Base-by-base conservation (phyloP, 495 filamentous ascomycete genomes). In the Daldinia concentrica region DNA sequence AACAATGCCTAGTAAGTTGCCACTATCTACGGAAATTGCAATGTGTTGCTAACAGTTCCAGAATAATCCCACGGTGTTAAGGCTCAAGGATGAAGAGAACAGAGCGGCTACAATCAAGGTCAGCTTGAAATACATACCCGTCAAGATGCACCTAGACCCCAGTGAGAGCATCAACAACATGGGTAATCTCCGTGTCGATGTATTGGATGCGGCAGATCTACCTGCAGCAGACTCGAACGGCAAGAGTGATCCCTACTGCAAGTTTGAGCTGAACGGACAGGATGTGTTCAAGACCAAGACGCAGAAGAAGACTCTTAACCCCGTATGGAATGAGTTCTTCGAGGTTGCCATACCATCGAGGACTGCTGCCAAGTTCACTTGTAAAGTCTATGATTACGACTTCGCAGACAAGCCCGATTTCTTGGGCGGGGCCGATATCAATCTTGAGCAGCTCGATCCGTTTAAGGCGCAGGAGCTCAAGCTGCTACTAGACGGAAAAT, bases 81-180 rank as follows among this genome's bases (percentile, higher is more conserved):
- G 86, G 60, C 83, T 99, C 30, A 92, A 88, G 71, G 91, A 90
- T 58, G 87, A 88, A 14, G 84, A 93, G 8, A 94, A 94, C 37
- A 88, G 89, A 62, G 78, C 90, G 26, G 94, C 90, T 83, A 94
- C 89, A 75, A 81, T 99, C 77, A 95, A 89, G 60, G 92, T 98
- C 72, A 93, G 91, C 82, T 86, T 97, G 70, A 96, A 96, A 76
- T 99, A 97, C 75, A 90, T 98, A 17, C 95, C 95, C 0, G 88
- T 97, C 55, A 87, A 90, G 80, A 99, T 99, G 95, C 86, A 86
- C 61, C 91, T 99, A 60, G 93, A 98, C 75, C 93, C 95, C 2
- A 91, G 86, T 71, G 95, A 99, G 81, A 96, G 92, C 78, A 97
- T 98, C 84, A 98, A 97, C 86, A 99, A 99, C 81, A 94, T 95